Percentiles rank a stretch among this genome's conserved stretches.
These are phyloP conservation scores for Yamadazyma mexicana DNA, from an alignment of 1,139 yeast genomes.

Conservation along the genomic window DNA sequence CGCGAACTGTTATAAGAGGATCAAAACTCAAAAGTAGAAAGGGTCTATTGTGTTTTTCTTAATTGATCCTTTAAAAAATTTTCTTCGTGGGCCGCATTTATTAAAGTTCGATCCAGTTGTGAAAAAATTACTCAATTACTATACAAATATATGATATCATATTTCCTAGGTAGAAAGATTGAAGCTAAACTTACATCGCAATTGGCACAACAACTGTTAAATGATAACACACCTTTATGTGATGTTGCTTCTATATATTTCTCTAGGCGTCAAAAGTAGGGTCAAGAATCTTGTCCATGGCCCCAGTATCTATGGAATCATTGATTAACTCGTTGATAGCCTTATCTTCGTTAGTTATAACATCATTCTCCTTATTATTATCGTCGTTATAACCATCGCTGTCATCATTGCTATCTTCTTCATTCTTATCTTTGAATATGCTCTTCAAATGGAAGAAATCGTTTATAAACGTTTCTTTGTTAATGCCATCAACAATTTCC, in stretches of 20 bases:
- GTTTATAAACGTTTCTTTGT: constrained; percentile 29
- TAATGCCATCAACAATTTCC: constrained; percentile 20
- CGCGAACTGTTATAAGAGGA: background rate
- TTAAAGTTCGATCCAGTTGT: background rate
- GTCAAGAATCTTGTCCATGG: constrained; percentile 20
- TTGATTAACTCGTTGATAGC: background rate
- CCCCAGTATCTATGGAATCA: constrained; percentile 16
- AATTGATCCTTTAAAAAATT: constrained; percentile 1
- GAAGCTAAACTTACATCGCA: background rate
- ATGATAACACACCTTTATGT: no score
- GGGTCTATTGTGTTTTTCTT: background rate
- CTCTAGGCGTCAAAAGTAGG: constrained; percentile 16
- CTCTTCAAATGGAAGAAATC: constrained; percentile 33
- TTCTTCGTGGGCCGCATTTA: background rate
- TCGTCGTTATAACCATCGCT: background rate
- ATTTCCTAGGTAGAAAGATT: background rate
- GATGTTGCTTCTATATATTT: no score
- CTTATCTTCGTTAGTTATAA: background rate
- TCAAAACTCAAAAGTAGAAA: background rate
- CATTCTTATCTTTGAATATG: constrained; percentile 12
- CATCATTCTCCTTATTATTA: background rate
- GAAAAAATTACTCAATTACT: constrained; percentile 5
- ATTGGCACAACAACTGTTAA: background rate
- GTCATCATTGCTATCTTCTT: background rate
- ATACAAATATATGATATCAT: background rate